Percentiles rank a stretch among this genome's conserved stretches.
Evolutionary conservation across 2,329 filamentous ascomycete species (phyloP).

Genomic region (Cordyceps cicadae): DNA sequence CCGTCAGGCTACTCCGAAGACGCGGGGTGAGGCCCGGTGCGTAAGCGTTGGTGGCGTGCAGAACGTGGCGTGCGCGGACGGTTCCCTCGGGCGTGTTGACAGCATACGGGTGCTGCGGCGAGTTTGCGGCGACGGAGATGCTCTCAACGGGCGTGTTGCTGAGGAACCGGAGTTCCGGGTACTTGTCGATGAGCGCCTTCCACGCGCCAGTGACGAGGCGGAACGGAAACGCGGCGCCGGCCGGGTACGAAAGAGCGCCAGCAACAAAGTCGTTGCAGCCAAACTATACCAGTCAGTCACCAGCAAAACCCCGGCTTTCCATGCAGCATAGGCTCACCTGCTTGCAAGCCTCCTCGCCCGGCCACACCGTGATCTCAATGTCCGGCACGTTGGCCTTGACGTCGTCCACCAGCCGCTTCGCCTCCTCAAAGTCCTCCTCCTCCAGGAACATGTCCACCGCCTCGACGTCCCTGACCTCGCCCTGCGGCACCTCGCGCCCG

Average conservation of each 20-base stretch:
- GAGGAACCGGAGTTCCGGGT: conserved; percentile 28
- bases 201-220: conserved; percentile 39
- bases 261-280: conserved; percentile 25
- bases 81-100: conserved; percentile 37
- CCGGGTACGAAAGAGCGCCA: conserved; percentile 36
- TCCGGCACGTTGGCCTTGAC: conserved; percentile 32
- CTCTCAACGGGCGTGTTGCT: conserved; percentile 28
- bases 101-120: conserved; percentile 25
- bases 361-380: conserved; percentile 26
- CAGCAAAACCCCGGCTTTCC: not conserved
- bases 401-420: conserved; percentile 24
- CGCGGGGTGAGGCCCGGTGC: conserved; percentile 42
- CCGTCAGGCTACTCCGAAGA: conserved; percentile 36
- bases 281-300: conserved; percentile 21
- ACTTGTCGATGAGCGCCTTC: conserved; percentile 30
- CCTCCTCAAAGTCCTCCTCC: conserved; percentile 25
- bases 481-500: conserved; percentile 26
- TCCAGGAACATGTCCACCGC: conserved; percentile 39
- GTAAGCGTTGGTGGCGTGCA: conserved; percentile 52
- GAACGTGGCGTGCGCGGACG: conserved; percentile 39
- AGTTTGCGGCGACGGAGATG: not conserved
- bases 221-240: conserved; percentile 44
- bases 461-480: conserved; percentile 36
- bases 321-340: conserved; percentile 17
- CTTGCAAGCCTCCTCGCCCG: conserved; percentile 24